Evolutionary conservation across 768 basidiomycete species (phyloP), one percentile per base, ranked within the genome.

Genomic region (Leccinum incarnatum): DNA sequence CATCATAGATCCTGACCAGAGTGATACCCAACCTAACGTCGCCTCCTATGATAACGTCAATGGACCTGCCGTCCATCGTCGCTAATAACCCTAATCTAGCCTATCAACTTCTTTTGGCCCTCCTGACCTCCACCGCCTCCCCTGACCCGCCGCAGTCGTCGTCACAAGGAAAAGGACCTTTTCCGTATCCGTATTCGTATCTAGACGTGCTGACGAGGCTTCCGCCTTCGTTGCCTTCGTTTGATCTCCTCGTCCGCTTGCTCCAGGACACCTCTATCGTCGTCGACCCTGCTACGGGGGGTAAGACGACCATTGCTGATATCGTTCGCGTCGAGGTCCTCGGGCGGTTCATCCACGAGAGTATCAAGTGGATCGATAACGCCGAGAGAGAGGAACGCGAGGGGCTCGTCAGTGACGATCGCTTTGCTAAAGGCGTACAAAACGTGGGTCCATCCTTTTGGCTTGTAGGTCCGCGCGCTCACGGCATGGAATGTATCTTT

Each of bases 361-460:
- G 82, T 60, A 87, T 90, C 62, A 78, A 78, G 40, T 88, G 88
- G 81, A 76, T 93, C 15, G 89, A 91, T 56, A 76, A 72, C 23
- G 87, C 87, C 2, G 88, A 92, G 67, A 75, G 75, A 51, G 86
- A 91, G 54, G 87, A 89, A 68, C 77, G 78, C 32, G 84, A 88
- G 49, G 89, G 88, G 4, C 69, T 81, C 32, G 78, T 85, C 57
- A 88, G 83, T 57, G 89, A 91, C 61, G 89, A 91, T 69, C 82
- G 86, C 23, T 86, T 86, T 65, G 80, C 85, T 6, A 86, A 85
- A 66, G 88, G 87, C 12, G 83, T 89, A 30, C 83, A 84, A 69
- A 86, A 88, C 65, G 90, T 91, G 64, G n/a, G 45, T 59, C 25
- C 19, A 19, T 37, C n/a, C 36, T 30, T 48, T 42, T 17, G 5